Conservation (phyloP, 495 filamentous ascomycete species). For the Podospora australis region DNA sequence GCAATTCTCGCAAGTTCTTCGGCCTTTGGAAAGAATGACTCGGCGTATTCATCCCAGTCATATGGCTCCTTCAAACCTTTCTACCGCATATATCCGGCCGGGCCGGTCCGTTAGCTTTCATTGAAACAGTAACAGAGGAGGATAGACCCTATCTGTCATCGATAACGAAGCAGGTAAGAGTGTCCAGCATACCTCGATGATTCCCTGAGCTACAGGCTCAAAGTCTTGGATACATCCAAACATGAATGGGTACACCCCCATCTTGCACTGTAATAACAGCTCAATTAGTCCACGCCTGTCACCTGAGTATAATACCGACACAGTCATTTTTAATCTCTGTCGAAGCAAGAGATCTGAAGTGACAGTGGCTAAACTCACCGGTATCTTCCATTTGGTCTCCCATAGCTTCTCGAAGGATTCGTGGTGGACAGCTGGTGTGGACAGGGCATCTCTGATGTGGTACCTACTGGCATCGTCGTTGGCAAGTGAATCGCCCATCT, state of each 20-base stretch:
- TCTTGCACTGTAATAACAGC: slow-evolving; percentile 26
- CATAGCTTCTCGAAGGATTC: slow-evolving; percentile 61
- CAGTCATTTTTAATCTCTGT: neutral
- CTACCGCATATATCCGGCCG: neutral
- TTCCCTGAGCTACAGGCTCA: slow-evolving; percentile 52
- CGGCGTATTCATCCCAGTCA: slow-evolving; percentile 57
- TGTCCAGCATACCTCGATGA: slow-evolving; percentile 32
- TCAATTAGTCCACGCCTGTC: too few species aligned
- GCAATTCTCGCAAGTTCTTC: slow-evolving; percentile 46
- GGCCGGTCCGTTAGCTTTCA: too few species aligned
- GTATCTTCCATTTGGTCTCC: slow-evolving; percentile 69
- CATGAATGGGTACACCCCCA: slow-evolving; percentile 70
- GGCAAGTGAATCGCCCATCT: too few species aligned
- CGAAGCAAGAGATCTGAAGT: neutral
- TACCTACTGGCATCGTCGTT: neutral
- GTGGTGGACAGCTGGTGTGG: slow-evolving; percentile 42
- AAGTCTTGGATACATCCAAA: slow-evolving; percentile 60
- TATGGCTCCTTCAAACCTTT: slow-evolving; percentile 31
- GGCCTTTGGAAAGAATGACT: slow-evolving; percentile 54
- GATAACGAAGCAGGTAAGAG: neutral
- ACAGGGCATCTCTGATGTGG: slow-evolving; percentile 16
- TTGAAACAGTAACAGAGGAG: too few species aligned
- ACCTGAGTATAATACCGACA: too few species aligned
- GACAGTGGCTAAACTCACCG: slow-evolving; percentile 30
- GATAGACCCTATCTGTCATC: too few species aligned